phyloP scores from a whole-genome alignment of 108 stramenopile genomes.

The Conticribra guillardii region DNA sequence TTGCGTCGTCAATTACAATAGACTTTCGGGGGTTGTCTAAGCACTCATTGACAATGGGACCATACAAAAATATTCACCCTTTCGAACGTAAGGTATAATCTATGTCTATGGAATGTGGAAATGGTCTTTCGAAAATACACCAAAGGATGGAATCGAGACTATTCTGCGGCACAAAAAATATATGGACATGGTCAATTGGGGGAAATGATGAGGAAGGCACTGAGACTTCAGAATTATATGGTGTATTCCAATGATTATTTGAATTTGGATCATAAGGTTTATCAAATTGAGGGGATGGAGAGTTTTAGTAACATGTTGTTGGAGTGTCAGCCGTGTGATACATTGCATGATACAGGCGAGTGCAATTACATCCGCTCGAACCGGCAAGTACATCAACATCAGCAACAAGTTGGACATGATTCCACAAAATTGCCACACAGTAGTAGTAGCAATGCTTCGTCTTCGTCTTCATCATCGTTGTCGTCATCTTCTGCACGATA shows the following conservation, averaged over 20 bases:
- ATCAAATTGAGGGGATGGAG: constrained; percentile 13
- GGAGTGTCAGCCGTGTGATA: background rate
- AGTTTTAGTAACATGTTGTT: constrained; percentile 1
- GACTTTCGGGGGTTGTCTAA: background rate
- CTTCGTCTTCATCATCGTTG: too few relatives aligned
- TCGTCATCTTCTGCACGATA: constrained; percentile 13
- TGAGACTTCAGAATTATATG: constrained; percentile 22
- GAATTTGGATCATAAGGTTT: background rate
- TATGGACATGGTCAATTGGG: constrained; percentile 12
- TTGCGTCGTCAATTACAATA: background rate
- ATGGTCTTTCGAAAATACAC: constrained; percentile 8
- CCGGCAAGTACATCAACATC: too few relatives aligned
- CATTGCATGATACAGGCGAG: constrained; percentile 1
- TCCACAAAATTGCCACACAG: too few relatives aligned
- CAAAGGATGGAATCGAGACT: constrained; percentile 11
- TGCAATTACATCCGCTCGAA: too few relatives aligned
- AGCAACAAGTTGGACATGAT: too few relatives aligned
- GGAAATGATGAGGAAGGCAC: background rate
- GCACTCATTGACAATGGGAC: background rate
- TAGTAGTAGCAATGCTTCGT: too few relatives aligned
- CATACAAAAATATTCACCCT: constrained; percentile 1
- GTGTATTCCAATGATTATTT: constrained; percentile 29
- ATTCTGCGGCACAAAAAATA: constrained; percentile 17
- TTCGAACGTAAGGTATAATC: constrained; percentile 27
- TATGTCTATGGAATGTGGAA: constrained; percentile 21